phyloP scores from a whole-genome alignment of 805 yeast genomes.

The Wickerhamomyces mucosus region DNA sequence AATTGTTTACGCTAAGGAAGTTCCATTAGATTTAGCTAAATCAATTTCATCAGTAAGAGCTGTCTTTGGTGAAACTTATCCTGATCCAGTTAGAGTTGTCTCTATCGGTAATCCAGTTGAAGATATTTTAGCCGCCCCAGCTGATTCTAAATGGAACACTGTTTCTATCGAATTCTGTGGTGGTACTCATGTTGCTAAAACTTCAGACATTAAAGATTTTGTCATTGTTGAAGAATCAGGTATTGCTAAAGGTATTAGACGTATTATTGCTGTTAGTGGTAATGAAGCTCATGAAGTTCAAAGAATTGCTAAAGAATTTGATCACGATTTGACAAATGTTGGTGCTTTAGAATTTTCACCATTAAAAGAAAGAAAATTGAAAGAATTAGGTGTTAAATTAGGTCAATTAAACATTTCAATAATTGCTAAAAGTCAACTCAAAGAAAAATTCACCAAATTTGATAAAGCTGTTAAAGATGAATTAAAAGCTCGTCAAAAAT shows the following conservation, averaged over 20 bases:
- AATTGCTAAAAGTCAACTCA: constrained; percentile 66
- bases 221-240: constrained; percentile 92
- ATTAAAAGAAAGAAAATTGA: constrained; percentile 70
- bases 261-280: constrained; percentile 96
- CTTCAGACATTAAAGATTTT: constrained; percentile 87
- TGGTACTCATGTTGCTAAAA: constrained; percentile 92
- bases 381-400: constrained; percentile 75
- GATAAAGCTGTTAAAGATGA: constrained; percentile 88
- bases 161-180: constrained; percentile 95
- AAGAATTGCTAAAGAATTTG: constrained; percentile 68
- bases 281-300: constrained; percentile 85
- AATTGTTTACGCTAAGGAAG: constrained; percentile 76
- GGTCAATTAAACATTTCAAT: constrained; percentile 80
- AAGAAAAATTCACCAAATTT: constrained; percentile 61
- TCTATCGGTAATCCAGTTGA: constrained; percentile 89
- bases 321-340: constrained; percentile 46
- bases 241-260: constrained; percentile 97
- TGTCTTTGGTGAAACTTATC: constrained; percentile 97
- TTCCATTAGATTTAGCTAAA: constrained; percentile 62
- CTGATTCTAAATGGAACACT: constrained; percentile 63
- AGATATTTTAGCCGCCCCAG: constrained; percentile 64
- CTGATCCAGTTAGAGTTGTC: constrained; percentile 98
- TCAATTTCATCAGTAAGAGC: constrained; percentile 85
- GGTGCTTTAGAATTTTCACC: constrained; percentile 62
- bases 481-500: constrained; percentile 78